Base-by-base conservation (phyloP, 1,139 yeast species). In the Diutina mesorugosa region DNA sequence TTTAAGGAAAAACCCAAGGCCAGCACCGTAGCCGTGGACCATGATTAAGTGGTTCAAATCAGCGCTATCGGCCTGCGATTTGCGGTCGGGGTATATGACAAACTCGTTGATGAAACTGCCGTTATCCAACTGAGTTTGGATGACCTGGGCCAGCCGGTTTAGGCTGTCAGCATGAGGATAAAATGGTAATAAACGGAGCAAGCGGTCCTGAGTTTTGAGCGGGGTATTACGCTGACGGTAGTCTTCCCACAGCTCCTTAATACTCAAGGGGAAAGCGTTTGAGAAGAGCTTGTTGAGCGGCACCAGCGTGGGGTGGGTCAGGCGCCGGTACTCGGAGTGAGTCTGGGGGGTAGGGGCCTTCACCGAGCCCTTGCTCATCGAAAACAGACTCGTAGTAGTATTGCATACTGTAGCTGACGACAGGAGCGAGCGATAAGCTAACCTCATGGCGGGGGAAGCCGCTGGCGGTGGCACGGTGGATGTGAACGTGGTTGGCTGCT, bases 11-110 rank as follows among this genome's bases (percentile, higher is more conserved):
- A 86, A 83, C 0, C 95, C 93, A 16, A 85, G 67, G 0, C 91
- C 91, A 0, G 88, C 89, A 2, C 93, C 95, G 63, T 87, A 86
- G 0, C 95, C 95, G 67, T 87, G 95, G 6, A 86, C 71, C 69
- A 87, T 71, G 0, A 87, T 77, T 47, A 86, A 68, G 68, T 86
- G 91, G 58, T 83, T 30, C 26, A 65, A 63, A 21, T 9, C 14
- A n/a, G 29, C 26, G 8, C 5, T 7, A 32, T 50, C 35, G 7
- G 45, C 53, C 7, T 5, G 12, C 14, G 26, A n/a, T 8, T 30
- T 50, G 28, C 26, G 29, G 12, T 8, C 68, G 0, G 88, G 86
- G 57, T 74, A 72, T 2, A 85, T 80, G 56, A 77, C 79, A 64
- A 83, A 81, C 66, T 85, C 93, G 63, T 85, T 85, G 54, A 86